These are phyloP conservation scores for Cladosporium velox DNA, from an alignment of 2,329 filamentous ascomycete genomes.

Conservation along the genomic window DNA sequence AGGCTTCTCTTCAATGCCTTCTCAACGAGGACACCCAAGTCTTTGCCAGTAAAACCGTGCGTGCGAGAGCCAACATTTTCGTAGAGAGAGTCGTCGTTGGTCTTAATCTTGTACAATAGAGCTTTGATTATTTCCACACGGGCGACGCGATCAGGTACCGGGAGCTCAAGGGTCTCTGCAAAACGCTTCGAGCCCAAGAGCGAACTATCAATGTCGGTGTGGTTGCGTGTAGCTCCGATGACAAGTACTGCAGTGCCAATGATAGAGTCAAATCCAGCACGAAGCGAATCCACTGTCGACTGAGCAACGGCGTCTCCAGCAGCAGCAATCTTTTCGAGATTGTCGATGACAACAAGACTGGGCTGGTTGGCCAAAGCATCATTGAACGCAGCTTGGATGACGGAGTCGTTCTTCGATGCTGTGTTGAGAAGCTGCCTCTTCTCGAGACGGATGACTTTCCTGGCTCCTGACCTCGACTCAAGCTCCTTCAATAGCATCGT, in stretches of 20 bases:
- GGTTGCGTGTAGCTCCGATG: slow-evolving; percentile 72
- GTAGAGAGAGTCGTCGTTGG: slow-evolving; percentile 53
- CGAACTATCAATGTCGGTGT: slow-evolving; percentile 69
- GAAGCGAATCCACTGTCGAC: slow-evolving; percentile 40
- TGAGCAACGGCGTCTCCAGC: slow-evolving; percentile 51
- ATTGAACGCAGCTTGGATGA: slow-evolving; percentile 68
- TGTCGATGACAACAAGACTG: slow-evolving; percentile 77
- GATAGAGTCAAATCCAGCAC: slow-evolving; percentile 59
- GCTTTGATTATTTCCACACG: slow-evolving; percentile 73
- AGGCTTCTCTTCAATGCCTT: slow-evolving; percentile 50
- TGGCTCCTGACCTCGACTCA: slow-evolving; percentile 66
- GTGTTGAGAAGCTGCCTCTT: slow-evolving; percentile 43
- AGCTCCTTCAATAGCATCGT: slow-evolving; percentile 71
- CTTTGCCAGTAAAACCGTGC: slow-evolving; percentile 82
- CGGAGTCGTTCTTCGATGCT: slow-evolving; percentile 47
- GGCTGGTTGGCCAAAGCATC: slow-evolving; percentile 69
- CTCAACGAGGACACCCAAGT: slow-evolving; percentile 67
- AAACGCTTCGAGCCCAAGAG: slow-evolving; percentile 69
- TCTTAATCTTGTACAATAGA: slow-evolving; percentile 53
- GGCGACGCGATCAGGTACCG: slow-evolving; percentile 71
- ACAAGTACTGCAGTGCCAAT: slow-evolving; percentile 65
- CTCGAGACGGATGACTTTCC: slow-evolving; percentile 64
- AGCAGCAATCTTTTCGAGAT: slow-evolving; percentile 69
- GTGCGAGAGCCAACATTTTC: slow-evolving; percentile 68
- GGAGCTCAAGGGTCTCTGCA: slow-evolving; percentile 67